A percentile compares a stretch with the other conserved stretches of the same genome.
Conservation (phyloP, 2,329 filamentous ascomycete species). For the Chaetomiaceae sp. region DNA sequence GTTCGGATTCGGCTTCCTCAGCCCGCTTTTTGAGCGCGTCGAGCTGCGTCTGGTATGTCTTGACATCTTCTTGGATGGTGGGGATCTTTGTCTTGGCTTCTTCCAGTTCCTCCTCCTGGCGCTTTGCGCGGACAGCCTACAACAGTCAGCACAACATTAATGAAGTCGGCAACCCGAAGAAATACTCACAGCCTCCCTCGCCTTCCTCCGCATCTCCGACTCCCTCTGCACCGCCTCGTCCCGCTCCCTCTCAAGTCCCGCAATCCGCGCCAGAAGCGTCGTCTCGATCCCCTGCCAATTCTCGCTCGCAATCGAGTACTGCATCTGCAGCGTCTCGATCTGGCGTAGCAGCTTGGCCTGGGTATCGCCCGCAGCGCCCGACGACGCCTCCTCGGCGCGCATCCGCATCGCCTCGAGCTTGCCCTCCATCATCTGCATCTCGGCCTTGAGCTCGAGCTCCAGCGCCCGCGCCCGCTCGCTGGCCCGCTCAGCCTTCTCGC, state of each 20-base stretch:
- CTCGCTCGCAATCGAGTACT: conserved; percentile 88
- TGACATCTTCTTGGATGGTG: conserved; percentile 60
- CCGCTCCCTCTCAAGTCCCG: conserved; percentile 80
- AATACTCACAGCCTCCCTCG: conserved; percentile 72
- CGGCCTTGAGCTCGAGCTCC: conserved; percentile 76
- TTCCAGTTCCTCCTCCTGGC: conserved; percentile 79
- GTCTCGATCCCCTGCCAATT: conserved; percentile 98
- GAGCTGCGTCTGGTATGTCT: conserved; percentile 54
- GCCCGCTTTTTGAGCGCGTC: conserved; percentile 61
- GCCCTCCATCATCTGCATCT: conserved; percentile 73
- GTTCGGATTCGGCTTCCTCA: conserved; percentile 60
- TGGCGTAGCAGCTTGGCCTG: conserved; percentile 89
- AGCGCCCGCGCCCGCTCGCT: conserved; percentile 63
- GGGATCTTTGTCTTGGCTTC: conserved; percentile 59
- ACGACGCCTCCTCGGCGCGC: conserved; percentile 83
- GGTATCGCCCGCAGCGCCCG: conserved; percentile 72
- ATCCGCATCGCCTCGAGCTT: conserved; percentile 85
- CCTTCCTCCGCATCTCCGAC: conserved; percentile 82
- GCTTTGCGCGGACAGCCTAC: conserved; percentile 60
- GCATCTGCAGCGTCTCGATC: conserved; percentile 90
- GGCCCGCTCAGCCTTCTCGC: conserved; percentile 68
- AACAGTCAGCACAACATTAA: conserved; percentile 28
- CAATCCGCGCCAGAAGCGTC: conserved; percentile 71
- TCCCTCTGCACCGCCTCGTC: conserved; percentile 82
- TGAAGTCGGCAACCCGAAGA: background rate